Percentiles rank a stretch among this genome's conserved stretches.
phyloP scores from a whole-genome alignment of 768 basidiomycete genomes.

The Cubamyces lactineus region DNA sequence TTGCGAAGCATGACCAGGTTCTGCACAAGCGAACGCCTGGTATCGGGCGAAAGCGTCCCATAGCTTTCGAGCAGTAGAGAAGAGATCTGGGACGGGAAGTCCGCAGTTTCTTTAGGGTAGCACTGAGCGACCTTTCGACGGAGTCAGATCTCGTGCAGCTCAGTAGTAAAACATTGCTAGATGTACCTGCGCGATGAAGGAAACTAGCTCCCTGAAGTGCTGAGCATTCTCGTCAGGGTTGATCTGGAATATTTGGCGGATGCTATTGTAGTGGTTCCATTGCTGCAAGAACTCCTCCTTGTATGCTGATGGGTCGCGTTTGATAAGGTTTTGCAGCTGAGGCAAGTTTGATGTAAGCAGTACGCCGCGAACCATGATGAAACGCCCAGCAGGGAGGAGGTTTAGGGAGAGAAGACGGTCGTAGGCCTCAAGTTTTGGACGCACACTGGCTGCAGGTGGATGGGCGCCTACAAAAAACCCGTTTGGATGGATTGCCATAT shows the following conservation, averaged over 20 bases:
- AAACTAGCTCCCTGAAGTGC: constrained; percentile 84
- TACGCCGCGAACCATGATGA: constrained; percentile 62
- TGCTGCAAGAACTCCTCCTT: constrained; percentile 96
- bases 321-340: constrained; percentile 95
- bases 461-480: constrained; percentile 11
- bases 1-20: constrained; percentile 93
- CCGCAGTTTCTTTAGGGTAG: constrained; percentile 88
- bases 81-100: constrained; percentile 82
- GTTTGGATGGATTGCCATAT: constrained; percentile 6
- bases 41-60: constrained; percentile 74
- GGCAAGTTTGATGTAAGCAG: constrained; percentile 89
- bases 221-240: constrained; percentile 85
- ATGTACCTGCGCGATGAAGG: constrained; percentile 85
- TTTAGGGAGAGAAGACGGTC: neutral
- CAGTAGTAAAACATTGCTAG: neutral
- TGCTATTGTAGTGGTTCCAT: constrained; percentile 93
- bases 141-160: neutral
- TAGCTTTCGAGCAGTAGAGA: constrained; percentile 79
- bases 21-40: constrained; percentile 82
- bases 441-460: no score
- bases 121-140: constrained; percentile 76
- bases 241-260: constrained; percentile 81
- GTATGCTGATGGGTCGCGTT: constrained; percentile 88
- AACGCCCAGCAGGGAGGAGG: neutral
- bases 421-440: neutral